A percentile compares a stretch with the other conserved stretches of the same genome.
Evolutionary conservation across 2,329 filamentous ascomycete species (phyloP).

Genomic region (Didymella pinodella): DNA sequence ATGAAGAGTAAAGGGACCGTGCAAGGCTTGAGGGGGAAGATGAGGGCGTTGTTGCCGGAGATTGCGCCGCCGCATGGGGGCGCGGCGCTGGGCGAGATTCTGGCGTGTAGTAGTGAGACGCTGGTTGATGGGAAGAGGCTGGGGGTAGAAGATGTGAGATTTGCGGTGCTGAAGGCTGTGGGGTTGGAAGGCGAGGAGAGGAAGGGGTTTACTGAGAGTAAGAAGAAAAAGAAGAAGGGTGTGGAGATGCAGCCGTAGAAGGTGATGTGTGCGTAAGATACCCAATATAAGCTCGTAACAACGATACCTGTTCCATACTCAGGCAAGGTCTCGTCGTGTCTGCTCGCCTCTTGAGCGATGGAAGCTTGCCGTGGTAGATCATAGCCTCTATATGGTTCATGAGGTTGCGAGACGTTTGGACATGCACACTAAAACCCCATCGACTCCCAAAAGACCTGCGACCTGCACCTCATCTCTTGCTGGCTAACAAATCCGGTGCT

Average conservation of each 20-base stretch:
- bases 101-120: conserved; percentile 65
- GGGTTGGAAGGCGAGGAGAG: conserved; percentile 27
- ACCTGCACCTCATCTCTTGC: too few species aligned
- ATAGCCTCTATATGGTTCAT: too few species aligned
- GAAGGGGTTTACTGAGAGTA: conserved; percentile 16
- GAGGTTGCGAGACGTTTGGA: too few species aligned
- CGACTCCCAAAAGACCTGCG: too few species aligned
- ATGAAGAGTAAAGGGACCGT: conserved; percentile 47
- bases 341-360: too few species aligned
- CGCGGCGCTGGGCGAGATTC: conserved; percentile 64
- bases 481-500: too few species aligned
- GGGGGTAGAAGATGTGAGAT: conserved; percentile 69
- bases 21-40: conserved; percentile 53
- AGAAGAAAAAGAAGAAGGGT: conserved; percentile 17
- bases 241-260: not conserved
- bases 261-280: not conserved
- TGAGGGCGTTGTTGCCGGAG: conserved; percentile 49
- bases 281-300: not conserved
- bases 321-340: too few species aligned
- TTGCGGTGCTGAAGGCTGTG: conserved; percentile 68
- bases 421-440: too few species aligned
- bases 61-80: conserved; percentile 44
- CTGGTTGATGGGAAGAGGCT: conserved; percentile 58
- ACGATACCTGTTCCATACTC: too few species aligned
- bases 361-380: too few species aligned